Evolutionary conservation across 176 grass and related monocot species (phyloP), one percentile per base, ranked within the genome.

Genomic region (Carex kokanica): DNA sequence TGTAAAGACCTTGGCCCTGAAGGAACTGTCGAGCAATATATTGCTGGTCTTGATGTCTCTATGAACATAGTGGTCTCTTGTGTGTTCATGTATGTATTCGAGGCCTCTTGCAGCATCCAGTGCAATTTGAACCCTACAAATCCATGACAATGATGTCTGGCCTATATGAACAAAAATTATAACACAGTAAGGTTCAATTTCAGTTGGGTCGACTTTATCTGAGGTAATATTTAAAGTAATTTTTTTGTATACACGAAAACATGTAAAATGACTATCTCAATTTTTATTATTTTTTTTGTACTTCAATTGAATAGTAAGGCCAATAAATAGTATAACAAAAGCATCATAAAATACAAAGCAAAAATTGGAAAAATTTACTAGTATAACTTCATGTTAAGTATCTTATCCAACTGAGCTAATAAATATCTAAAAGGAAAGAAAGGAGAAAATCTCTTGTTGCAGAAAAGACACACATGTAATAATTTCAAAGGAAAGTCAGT

Each of bases 71-170:
- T 99, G 96, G 84, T 95, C 88, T 81, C 93, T 99, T 82, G 96
- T 99, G 67, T 99, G 96, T 86, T 99, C 96, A 36, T 99, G 96
- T 91, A 99, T 99, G 88, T 99, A 99, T 84, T 99, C 96, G 3
- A 99, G 86, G 84, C 96, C 96, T 95, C 96, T 93, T 60, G 96
- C 91, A 29, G 91, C 89, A 93, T 99, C 96, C 77, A 99, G 89
- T 83, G 96, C 89, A 52, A 99, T 91, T 88, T 99, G 96, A 81
- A 99, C 88, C 83, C 96, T 92, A 81, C 83, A 95, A 75, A 99
- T 99, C 96, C 96, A 99, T 67, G 96, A 95, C 65, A 99, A 75
- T 58, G 91, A 92, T 74, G 96, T 92, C 36, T 92, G 86, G 34
- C 96, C 96, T 99, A 83, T 32, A 88, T 52, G 84, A 85, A 74